phyloP scores from a whole-genome alignment of 169 alveolate genomes.

The Eimeria acervulina region DNA sequence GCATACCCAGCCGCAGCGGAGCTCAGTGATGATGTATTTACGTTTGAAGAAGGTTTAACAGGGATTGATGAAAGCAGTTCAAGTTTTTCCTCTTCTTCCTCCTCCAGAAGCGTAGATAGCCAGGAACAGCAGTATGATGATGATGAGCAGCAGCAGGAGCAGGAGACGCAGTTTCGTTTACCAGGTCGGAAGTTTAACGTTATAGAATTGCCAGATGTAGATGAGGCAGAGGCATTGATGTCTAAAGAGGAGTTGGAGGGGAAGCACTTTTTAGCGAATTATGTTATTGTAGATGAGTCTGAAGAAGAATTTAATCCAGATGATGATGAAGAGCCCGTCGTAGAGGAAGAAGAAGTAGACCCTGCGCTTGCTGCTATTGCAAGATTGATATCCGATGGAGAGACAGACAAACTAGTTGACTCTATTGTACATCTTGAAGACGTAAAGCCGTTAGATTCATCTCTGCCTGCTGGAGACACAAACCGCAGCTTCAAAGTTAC shows the following conservation, averaged over 20 bases:
- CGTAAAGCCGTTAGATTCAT: neutral
- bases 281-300: neutral
- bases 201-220: neutral
- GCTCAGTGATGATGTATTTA: too few species aligned
- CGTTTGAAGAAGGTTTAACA: too few species aligned
- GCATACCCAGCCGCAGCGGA: too few species aligned
- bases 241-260: neutral
- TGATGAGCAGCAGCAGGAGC: too few species aligned
- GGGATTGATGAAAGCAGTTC: too few species aligned
- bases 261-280: neutral
- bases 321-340: neutral
- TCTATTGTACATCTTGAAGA: neutral
- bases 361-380: neutral
- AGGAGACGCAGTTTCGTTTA: too few species aligned
- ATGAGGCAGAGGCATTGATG: conserved; percentile 1
- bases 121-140: too few species aligned
- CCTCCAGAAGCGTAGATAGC: too few species aligned
- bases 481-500: neutral
- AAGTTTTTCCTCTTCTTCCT: too few species aligned
- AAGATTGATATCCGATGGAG: neutral
- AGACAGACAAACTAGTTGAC: neutral
- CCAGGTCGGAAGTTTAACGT: neutral
- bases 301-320: neutral
- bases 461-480: neutral
- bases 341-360: neutral